Percentiles rank a stretch among this genome's conserved stretches.
These are phyloP conservation scores for Ustilago lituana DNA, from an alignment of 1,284 basidiomycete species.

Conservation along the genomic window DNA sequence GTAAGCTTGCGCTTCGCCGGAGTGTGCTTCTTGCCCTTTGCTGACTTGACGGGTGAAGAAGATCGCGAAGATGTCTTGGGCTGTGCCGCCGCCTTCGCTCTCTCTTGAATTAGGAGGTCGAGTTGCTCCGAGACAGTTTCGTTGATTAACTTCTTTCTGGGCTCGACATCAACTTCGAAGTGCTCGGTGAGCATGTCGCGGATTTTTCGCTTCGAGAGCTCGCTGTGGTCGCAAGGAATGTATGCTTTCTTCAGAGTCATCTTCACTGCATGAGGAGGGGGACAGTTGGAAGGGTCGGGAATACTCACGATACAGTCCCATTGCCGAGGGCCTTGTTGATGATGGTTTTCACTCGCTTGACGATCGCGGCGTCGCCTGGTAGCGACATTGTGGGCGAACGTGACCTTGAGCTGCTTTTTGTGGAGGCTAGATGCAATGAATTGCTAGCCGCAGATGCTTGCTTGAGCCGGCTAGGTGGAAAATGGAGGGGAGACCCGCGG, in stretches of 20 bases:
- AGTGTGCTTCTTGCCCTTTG: not conserved
- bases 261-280: not conserved
- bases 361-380: constrained; percentile 21
- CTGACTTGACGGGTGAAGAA: constrained; percentile 5
- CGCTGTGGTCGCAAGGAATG: constrained; percentile 5
- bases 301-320: constrained; percentile 18
- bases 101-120: constrained; percentile 1
- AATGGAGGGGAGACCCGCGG: too few relatives aligned
- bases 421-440: not conserved
- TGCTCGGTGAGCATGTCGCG: constrained; percentile 23
- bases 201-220: constrained; percentile 22
- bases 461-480: too few relatives aligned
- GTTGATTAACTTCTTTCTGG: constrained; percentile 27
- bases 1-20: not conserved
- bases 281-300: not conserved
- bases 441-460: too few relatives aligned
- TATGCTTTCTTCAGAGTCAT: too few relatives aligned
- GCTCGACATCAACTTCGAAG: constrained; percentile 31
- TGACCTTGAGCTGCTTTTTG: too few relatives aligned
- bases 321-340: constrained; percentile 15
- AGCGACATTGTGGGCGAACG: constrained; percentile 11
- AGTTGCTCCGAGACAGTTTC: constrained; percentile 11
- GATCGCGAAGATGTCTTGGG: constrained; percentile 8
- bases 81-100: not conserved
- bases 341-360: constrained; percentile 20